These are phyloP conservation scores for Fusarium odoratissimum DNA, from an alignment of 2,329 filamentous ascomycete species.

Conservation along the genomic window DNA sequence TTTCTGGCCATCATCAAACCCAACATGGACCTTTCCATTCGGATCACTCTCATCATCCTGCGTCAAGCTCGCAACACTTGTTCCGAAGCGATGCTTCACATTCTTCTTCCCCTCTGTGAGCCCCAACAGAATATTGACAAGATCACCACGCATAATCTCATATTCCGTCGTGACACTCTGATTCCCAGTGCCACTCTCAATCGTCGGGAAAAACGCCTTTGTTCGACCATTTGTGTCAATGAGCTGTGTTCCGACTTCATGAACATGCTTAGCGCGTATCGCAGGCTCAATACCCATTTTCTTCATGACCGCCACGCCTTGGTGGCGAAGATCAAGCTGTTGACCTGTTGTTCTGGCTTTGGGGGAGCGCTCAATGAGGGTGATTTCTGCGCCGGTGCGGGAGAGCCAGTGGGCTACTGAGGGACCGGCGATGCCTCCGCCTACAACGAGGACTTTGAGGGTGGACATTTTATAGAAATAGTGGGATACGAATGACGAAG, in stretches of 20 bases:
- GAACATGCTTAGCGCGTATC: slow-evolving; percentile 1
- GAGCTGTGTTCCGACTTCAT: background rate
- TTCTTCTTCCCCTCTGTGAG: slow-evolving; percentile 3
- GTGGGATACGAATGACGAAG: background rate
- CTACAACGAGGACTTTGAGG: slow-evolving; percentile 29
- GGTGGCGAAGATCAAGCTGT: slow-evolving; percentile 15
- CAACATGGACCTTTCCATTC: slow-evolving; percentile 6
- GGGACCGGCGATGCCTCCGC: slow-evolving; percentile 33
- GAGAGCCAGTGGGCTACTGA: slow-evolving; percentile 30
- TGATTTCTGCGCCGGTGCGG: slow-evolving; percentile 20
- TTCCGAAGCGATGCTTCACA: slow-evolving; percentile 4
- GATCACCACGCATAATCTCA: slow-evolving; percentile 11
- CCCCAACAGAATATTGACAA: slow-evolving; percentile 5
- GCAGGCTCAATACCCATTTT: slow-evolving; percentile 25
- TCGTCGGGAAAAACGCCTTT: background rate
- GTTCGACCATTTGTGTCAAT: background rate
- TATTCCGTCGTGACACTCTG: slow-evolving; percentile 12
- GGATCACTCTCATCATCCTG: slow-evolving; percentile 10
- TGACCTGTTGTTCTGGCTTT: slow-evolving; percentile 1
- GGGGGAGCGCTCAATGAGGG: slow-evolving; percentile 19
- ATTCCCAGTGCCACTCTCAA: background rate
- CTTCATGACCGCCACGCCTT: slow-evolving; percentile 17
- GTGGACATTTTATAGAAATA: slow-evolving; percentile 1
- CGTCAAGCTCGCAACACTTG: background rate
- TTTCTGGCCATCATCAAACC: background rate